A percentile compares a stretch with the other conserved stretches of the same genome.
Conservation (phyloP, 2,329 filamentous ascomycete genomes). For the Pseudopithomyces chartarum region DNA sequence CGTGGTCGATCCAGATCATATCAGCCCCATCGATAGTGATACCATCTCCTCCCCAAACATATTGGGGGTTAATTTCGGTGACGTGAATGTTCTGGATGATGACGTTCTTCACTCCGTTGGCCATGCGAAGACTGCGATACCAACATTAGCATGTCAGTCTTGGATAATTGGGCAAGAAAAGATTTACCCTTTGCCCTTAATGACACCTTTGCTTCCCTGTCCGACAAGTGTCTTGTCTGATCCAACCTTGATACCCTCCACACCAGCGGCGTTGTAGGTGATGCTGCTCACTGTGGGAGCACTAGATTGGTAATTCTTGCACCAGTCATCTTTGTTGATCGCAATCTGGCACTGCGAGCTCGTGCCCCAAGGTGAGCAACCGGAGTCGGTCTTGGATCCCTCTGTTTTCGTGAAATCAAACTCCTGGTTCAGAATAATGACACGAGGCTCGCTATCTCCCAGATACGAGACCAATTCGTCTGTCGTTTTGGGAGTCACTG, state of each 20-base stretch:
- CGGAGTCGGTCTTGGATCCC: constrained; percentile 25
- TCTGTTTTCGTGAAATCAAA: constrained; percentile 2
- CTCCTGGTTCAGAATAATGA: constrained; percentile 45
- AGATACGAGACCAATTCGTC: constrained; percentile 32
- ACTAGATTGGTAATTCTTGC: constrained; percentile 16
- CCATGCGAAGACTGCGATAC: not conserved
- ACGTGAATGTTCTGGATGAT: constrained; percentile 55
- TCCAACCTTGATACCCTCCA: constrained; percentile 56
- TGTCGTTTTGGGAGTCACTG: constrained; percentile 19
- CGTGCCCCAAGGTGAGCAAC: constrained; percentile 40
- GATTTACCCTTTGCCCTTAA: constrained; percentile 61
- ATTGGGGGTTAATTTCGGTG: constrained; percentile 46
- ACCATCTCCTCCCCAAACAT: constrained; percentile 44
- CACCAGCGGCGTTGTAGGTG: constrained; percentile 47
- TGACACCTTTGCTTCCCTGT: constrained; percentile 57
- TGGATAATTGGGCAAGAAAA: constrained; percentile 51
- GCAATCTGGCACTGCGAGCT: constrained; percentile 62
- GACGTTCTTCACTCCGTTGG: constrained; percentile 33
- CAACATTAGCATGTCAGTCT: constrained; percentile 14
- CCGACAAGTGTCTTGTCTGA: constrained; percentile 65
- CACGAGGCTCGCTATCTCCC: constrained; percentile 37
- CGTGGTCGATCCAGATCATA: constrained; percentile 31
- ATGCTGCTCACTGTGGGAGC: constrained; percentile 14
- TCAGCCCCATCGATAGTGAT: constrained; percentile 38
- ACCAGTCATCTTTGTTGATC: constrained; percentile 55